Conservation (phyloP, 768 basidiomycete genomes). For the Tulasnella sp. region DNA sequence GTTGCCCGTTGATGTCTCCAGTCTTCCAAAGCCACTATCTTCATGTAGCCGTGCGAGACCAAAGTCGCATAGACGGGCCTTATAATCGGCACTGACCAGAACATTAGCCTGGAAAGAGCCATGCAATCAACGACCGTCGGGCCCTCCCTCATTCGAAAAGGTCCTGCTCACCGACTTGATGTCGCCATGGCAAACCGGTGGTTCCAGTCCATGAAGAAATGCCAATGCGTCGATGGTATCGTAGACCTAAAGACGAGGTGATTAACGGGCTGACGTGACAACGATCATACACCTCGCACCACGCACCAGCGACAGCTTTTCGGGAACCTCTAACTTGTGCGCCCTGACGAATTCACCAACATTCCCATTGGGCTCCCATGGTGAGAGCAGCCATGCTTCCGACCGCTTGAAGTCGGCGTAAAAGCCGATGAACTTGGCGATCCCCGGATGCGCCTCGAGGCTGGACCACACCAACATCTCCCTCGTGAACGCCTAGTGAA, state of each 20-base stretch:
- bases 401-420: too few relatives aligned
- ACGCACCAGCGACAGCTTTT: too few relatives aligned
- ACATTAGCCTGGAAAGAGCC: not conserved
- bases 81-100: not conserved
- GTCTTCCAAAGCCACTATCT: not conserved
- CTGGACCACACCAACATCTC: too few relatives aligned
- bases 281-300: not conserved
- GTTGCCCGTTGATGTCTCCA: not conserved
- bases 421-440: too few relatives aligned
- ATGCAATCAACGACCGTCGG: not conserved
- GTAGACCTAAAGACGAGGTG: not conserved
- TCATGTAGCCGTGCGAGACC: not conserved
- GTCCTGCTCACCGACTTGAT: not conserved
- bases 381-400: too few relatives aligned
- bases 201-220: not conserved
- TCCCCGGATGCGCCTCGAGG: too few relatives aligned
- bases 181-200: not conserved
- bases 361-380: too few relatives aligned
- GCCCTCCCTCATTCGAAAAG: not conserved
- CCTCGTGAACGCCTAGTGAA: too few relatives aligned
- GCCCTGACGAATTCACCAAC: too few relatives aligned
- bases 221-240: not conserved
- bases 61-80: conserved; percentile 8
- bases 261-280: not conserved
- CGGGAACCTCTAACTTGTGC: too few relatives aligned